Evolutionary conservation across 1,284 basidiomycete genomes (phyloP).

Genomic region (Naganishia cerealis): DNA sequence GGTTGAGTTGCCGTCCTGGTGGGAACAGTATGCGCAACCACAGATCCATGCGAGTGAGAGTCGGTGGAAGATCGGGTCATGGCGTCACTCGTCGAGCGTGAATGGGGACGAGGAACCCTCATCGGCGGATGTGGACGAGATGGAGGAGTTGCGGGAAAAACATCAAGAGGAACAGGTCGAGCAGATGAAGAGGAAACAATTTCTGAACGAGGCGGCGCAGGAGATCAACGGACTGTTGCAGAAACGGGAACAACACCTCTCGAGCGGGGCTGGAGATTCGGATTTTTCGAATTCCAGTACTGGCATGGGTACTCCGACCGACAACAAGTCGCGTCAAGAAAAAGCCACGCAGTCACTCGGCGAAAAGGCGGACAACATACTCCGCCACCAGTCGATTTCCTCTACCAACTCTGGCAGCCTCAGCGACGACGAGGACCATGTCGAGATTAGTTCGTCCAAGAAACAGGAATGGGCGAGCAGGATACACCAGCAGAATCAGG

Average conservation of each 20-base stretch:
- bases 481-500: conserved; percentile 16
- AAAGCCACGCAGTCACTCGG: not conserved
- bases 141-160: not conserved
- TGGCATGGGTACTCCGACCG: not conserved
- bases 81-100: not conserved
- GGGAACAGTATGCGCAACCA: conserved; percentile 18
- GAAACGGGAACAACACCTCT: conserved; percentile 1
- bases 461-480: conserved; percentile 21
- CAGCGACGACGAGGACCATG: not conserved
- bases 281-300: not conserved
- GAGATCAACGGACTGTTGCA: not conserved
- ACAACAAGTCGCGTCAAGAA: conserved; percentile 1
- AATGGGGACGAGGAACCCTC: not conserved
- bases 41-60: conserved; percentile 15
- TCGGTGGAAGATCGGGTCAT: conserved; percentile 21
- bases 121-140: too few relatives aligned
- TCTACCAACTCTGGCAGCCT: not conserved
- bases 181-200: conserved; percentile 12
- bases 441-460: conserved; percentile 1
- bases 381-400: not conserved
- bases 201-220: conserved; percentile 12
- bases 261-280: not conserved
- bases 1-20: conserved; percentile 4
- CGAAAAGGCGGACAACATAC: conserved; percentile 6
- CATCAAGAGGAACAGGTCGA: conserved; percentile 17